Percentiles rank a stretch among this genome's conserved stretches.
These are phyloP conservation scores for Trapa bicornis DNA, from an alignment of 345 rosid genomes.

Conservation along the genomic window DNA sequence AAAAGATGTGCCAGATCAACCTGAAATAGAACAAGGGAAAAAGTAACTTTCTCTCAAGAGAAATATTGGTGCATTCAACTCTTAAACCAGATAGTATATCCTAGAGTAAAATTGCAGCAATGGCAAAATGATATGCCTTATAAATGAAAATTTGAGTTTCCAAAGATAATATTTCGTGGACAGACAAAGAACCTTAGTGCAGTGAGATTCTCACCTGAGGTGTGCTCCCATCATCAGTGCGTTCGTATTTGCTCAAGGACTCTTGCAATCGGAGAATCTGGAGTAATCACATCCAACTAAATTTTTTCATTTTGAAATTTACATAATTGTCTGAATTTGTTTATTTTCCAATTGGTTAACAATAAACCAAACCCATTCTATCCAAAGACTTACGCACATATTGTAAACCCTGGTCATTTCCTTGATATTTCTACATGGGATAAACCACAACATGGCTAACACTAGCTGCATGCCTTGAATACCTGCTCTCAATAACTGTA, in stretches of 20 bases:
- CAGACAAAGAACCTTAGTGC: background rate
- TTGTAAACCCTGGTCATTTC: too few relatives aligned
- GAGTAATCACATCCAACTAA: slow-evolving; percentile 8
- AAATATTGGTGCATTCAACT: background rate
- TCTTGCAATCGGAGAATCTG: slow-evolving; percentile 89
- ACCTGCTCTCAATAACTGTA: too few relatives aligned
- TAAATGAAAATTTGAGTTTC: background rate
- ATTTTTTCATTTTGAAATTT: too few relatives aligned
- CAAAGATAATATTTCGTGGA: background rate
- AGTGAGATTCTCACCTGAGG: slow-evolving; percentile 47
- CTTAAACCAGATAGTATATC: background rate
- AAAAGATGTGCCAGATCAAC: slow-evolving; percentile 89
- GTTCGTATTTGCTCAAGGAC: slow-evolving; percentile 82
- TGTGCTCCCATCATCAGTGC: slow-evolving; percentile 69
- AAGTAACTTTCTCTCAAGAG: background rate
- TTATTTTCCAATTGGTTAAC: too few relatives aligned
- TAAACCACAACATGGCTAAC: too few relatives aligned
- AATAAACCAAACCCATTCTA: too few relatives aligned
- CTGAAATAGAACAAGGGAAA: slow-evolving; percentile 27
- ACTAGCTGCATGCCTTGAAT: too few relatives aligned
- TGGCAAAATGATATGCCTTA: background rate
- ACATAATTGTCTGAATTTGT: too few relatives aligned
- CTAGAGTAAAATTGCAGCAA: background rate
- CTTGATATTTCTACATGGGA: too few relatives aligned
- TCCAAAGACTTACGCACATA: too few relatives aligned